Evolutionary conservation across 495 filamentous ascomycete species (phyloP), one percentile per base, ranked within the genome.

Genomic region (Parathielavia appendiculata): DNA sequence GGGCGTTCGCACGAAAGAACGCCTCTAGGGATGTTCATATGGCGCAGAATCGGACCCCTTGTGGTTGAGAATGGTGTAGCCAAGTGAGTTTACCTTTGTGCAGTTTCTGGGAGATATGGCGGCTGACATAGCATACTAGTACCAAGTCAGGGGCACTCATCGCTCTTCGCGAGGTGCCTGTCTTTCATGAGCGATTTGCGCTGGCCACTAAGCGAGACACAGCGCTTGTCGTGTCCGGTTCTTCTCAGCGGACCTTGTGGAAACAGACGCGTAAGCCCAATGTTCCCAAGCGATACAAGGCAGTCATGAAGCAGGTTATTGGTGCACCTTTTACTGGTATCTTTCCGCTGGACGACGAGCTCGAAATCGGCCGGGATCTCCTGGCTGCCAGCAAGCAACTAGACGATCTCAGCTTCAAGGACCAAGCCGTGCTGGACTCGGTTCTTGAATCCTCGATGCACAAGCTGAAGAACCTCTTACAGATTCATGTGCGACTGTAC

Each of bases 301-400:
- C 71, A 16, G 45, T 72, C 30, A 69, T 76, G 70, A 77, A 76
- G 56, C 75, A 77, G 54, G 66, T 77, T 10, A 66, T 72, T 19
- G 73, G 73, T 0, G 65, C 53, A 0, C 62, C 69, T 7, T 77
- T 76, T 58, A 61, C 65, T 16, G 71, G 70, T 0, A n/a, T 73
- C 17, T 52, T 69, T 30, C 35, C 63, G 23, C 32, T 51, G 8
- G 12, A 5, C 23, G 41, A 48, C 26, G 67, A 70, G 38, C n/a
- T 58, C n/a, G 56, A 58, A 13, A 72, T 76, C 32, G 59, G 75
- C 20, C 23, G 66, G 5, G 60, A 57, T 16, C 46, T 70, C 1
- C 19, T 71, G 5, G 53, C 43, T 1, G 26, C 51, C 63, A 47
- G 60, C 47, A 14, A 57, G 47, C 32, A 40, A 36, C 23, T 40